Evolutionary conservation across 768 basidiomycete species (phyloP), one percentile per base, ranked within the genome.

Genomic region (Rhizopogon vulgaris): DNA sequence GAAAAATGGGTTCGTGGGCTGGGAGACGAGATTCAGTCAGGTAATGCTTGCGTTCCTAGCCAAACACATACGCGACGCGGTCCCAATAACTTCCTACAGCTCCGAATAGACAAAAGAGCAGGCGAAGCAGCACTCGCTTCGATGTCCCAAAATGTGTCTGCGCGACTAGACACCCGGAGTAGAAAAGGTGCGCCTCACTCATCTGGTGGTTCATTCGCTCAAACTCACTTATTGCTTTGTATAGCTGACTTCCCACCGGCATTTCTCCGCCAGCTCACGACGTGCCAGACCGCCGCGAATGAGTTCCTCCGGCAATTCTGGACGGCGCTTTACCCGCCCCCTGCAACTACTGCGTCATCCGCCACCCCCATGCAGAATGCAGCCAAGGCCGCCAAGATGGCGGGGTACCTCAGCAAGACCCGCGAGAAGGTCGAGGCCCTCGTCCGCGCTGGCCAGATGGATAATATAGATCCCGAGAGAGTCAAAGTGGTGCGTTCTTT

Each of bases 301-400:
- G 96, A 99, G 64, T 96, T 98, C 66, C 75, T 99, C 12, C 84
- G 95, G 27, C 96, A 98, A 65, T 97, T 93, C 65, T 98, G 94
- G 94, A 78, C 85, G 2, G 80, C 92, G 2, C 79, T 89, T 46
- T 87, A 92, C 56, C 94, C 93, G 5, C 82, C 87, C 6, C 68
- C 77, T 1, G 71, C 77, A 15, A 88, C 45, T 6, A 73, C 78
- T 0, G 64, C 79, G 3, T 70, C 73, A 4, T 58, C 71, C 0
- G 71, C 80, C 2, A 84, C 83, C 0, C 77, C 83, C 3, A 76
- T 79, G 0, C 90, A 95, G 62, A 83, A 85, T 58, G 77, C 80
- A 1, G 76, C 80, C 5, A 92, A 94, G 63, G 87, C 87, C 0
- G 78, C 81, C 6, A 94, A 91, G 71, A 96, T 99, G 94, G 80